Evolutionary conservation across 1,284 basidiomycete species (phyloP).

Genomic region (Ceratobasidium sp.): DNA sequence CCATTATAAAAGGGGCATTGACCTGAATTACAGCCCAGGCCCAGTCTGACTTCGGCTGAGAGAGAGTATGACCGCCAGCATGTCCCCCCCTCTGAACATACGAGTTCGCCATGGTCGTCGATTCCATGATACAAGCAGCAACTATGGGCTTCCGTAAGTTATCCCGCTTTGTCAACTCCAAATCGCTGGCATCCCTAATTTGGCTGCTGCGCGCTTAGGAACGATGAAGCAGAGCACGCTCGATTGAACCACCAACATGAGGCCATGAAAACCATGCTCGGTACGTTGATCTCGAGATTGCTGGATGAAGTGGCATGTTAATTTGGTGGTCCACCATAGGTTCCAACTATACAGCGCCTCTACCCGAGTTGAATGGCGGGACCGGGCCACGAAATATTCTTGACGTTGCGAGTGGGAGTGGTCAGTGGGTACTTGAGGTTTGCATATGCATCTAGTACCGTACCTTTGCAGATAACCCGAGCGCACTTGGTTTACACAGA

Average conservation of each 20-base stretch:
- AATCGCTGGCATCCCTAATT: background rate
- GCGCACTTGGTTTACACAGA: background rate
- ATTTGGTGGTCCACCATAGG: background rate
- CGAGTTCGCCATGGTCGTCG: constrained; percentile 33
- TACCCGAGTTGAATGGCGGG: constrained; percentile 19
- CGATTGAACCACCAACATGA: constrained; percentile 31
- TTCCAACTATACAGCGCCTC: constrained; percentile 24
- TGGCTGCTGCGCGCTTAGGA: background rate
- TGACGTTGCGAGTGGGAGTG: constrained; percentile 34
- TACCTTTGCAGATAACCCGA: background rate
- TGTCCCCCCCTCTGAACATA: background rate
- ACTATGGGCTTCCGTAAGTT: constrained; percentile 31
- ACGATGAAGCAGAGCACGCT: constrained; percentile 26
- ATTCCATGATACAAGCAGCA: constrained; percentile 25
- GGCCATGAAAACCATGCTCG: constrained; percentile 29
- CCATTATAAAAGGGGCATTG: too few relatives aligned
- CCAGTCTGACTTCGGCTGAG: background rate
- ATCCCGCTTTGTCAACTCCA: background rate
- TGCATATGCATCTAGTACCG: background rate
- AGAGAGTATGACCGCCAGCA: background rate
- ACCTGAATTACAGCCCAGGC: background rate
- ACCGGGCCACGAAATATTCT: constrained; percentile 16
- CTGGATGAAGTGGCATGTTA: background rate
- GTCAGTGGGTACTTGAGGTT: constrained; percentile 27
- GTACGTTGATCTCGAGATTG: background rate